phyloP scores from a whole-genome alignment of 2,329 filamentous ascomycete species.

The Scedosporium boydii region DNA sequence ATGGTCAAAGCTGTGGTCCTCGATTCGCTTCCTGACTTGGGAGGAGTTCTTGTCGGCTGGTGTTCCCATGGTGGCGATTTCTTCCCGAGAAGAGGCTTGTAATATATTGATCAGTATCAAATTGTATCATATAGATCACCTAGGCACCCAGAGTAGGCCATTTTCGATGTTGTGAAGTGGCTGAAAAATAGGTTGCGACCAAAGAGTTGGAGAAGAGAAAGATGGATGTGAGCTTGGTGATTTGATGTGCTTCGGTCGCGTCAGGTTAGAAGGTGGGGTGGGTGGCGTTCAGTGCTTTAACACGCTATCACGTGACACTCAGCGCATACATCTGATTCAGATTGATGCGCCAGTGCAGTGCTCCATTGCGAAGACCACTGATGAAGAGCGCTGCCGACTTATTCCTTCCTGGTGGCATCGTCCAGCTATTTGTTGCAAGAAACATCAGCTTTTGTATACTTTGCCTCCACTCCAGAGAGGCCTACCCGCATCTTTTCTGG shows the following conservation, averaged over 20 bases:
- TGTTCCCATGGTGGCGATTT: slow-evolving; percentile 40
- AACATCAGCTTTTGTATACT: too few species aligned
- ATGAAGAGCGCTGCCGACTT: too few species aligned
- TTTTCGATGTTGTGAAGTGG: not conserved
- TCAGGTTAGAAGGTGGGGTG: not conserved
- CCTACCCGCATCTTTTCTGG: too few species aligned
- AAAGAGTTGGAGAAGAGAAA: not conserved
- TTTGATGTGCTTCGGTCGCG: not conserved
- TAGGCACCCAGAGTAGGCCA: not conserved
- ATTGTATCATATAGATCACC: not conserved
- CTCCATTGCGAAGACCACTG: too few species aligned
- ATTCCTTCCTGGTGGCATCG: too few species aligned
- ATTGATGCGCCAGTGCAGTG: too few species aligned
- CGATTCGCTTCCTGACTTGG: slow-evolving; percentile 51
- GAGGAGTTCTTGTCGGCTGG: slow-evolving; percentile 55
- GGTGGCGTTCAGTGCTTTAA: slow-evolving; percentile 9
- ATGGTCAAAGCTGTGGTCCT: slow-evolving; percentile 61
- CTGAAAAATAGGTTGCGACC: not conserved
- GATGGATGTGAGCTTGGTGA: not conserved
- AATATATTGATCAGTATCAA: too few species aligned
- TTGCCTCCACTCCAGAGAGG: too few species aligned
- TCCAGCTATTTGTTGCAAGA: too few species aligned
- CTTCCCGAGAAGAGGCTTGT: not conserved
- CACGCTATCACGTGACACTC: slow-evolving; percentile 30
- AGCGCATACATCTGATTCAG: not conserved